Evolutionary conservation across 2,329 filamentous ascomycete genomes (phyloP).

Genomic region (Penicillium rolfsii): DNA sequence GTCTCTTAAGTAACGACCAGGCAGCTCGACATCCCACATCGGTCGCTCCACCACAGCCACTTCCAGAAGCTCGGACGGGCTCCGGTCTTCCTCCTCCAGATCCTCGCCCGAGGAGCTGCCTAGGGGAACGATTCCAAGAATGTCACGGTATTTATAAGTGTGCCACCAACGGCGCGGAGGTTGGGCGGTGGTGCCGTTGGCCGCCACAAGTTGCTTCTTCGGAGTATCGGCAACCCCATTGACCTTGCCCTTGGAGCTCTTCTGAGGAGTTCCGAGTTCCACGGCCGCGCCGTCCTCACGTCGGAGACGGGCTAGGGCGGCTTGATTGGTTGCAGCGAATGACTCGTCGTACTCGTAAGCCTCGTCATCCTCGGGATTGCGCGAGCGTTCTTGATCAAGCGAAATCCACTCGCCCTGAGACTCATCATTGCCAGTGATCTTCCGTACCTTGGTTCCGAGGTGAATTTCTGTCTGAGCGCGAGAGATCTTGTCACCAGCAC

Average conservation of each 20-base stretch:
- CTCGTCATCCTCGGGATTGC: slow-evolving; percentile 36
- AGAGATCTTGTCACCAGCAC: slow-evolving; percentile 59
- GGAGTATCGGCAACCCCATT: slow-evolving; percentile 28
- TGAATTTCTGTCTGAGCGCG: slow-evolving; percentile 49
- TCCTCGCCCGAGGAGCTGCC: slow-evolving; percentile 41
- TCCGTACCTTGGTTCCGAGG: slow-evolving; percentile 54
- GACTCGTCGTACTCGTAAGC: slow-evolving; percentile 40
- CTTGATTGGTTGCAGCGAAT: slow-evolving; percentile 36
- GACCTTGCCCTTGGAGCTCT: slow-evolving; percentile 24
- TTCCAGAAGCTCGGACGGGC: slow-evolving; percentile 54
- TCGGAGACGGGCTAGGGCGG: slow-evolving; percentile 38
- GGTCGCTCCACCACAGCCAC: slow-evolving; percentile 88
- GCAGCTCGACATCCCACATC: slow-evolving; percentile 77
- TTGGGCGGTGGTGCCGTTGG: slow-evolving; percentile 32
- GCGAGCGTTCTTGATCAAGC: slow-evolving; percentile 35
- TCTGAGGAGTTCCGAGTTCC: slow-evolving; percentile 29
- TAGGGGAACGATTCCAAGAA: slow-evolving; percentile 72
- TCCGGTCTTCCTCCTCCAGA: slow-evolving; percentile 34
- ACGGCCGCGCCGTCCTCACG: slow-evolving; percentile 27
- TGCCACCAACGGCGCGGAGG: slow-evolving; percentile 62
- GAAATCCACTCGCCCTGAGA: slow-evolving; percentile 40
- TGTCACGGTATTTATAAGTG: slow-evolving; percentile 92
- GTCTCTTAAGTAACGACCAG: slow-evolving; percentile 68
- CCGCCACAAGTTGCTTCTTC: slow-evolving; percentile 32
- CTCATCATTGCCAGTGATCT: slow-evolving; percentile 48